Conservation (phyloP, 371 early-diverging fungal genomes). For the Mortierella sp. region DNA sequence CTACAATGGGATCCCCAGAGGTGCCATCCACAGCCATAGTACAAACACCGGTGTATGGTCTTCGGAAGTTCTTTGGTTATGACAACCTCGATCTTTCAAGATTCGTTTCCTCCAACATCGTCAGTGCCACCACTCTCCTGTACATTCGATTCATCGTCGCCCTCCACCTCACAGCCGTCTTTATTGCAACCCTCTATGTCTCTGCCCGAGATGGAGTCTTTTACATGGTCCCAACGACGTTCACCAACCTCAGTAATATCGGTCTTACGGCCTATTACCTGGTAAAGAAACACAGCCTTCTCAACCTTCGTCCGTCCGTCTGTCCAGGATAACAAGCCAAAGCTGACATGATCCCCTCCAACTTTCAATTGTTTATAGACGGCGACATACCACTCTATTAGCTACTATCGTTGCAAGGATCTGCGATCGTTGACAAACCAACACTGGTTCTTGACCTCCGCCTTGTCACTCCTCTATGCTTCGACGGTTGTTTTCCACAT, state of each 20-base stretch:
- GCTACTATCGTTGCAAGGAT: slow-evolving; percentile 10
- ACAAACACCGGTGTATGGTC: slow-evolving; percentile 3
- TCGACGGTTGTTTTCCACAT: slow-evolving; percentile 48
- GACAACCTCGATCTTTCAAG: slow-evolving; percentile 35
- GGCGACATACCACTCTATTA: slow-evolving; percentile 39
- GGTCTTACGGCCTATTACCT: slow-evolving; percentile 52
- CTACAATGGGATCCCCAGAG: not conserved
- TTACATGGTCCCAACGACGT: slow-evolving; percentile 53
- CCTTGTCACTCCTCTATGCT: slow-evolving; percentile 38
- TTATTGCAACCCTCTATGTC: slow-evolving; percentile 48
- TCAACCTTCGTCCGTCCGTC: too few relatives aligned
- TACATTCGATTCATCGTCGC: slow-evolving; percentile 25
- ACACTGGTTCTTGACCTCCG: slow-evolving; percentile 49
- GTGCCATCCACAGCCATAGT: not conserved
- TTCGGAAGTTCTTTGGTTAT: slow-evolving; percentile 30
- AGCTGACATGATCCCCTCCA: not conserved
- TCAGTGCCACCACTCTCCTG: slow-evolving; percentile 27
- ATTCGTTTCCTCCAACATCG: slow-evolving; percentile 36
- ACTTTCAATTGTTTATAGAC: slow-evolving; percentile 8
- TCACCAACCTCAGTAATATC: slow-evolving; percentile 52
- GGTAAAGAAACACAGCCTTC: slow-evolving; percentile 30
- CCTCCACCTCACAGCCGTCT: slow-evolving; percentile 41
- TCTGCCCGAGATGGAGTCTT: slow-evolving; percentile 47
- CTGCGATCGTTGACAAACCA: slow-evolving; percentile 28
- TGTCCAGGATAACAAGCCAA: not conserved